These are phyloP conservation scores for Debaryomycetaceae sp. DNA, from an alignment of 1,139 yeast genomes.

Conservation along the genomic window DNA sequence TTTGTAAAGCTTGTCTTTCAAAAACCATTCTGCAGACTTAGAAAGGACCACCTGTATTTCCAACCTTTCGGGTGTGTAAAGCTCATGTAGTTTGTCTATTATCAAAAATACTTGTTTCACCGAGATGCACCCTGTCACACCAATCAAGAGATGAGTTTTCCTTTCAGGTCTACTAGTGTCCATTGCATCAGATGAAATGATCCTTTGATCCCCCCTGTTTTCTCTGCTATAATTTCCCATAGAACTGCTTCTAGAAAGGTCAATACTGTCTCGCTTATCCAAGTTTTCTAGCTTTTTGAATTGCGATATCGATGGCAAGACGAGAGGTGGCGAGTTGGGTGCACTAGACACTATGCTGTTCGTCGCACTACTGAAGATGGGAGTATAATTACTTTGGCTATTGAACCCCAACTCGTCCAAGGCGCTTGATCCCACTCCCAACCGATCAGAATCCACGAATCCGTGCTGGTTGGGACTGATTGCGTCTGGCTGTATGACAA, in stretches of 20 bases:
- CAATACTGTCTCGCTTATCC: background rate
- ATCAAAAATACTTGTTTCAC: conserved; percentile 22
- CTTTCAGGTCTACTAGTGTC: conserved; percentile 5
- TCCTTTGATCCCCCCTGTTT: background rate
- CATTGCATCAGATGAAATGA: background rate
- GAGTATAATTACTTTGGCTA: conserved; percentile 1
- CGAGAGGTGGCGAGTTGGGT: conserved; percentile 5
- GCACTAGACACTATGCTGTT: conserved; percentile 7
- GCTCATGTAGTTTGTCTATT: conserved; percentile 25
- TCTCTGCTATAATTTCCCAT: background rate
- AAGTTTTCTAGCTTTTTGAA: background rate
- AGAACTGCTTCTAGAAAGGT: background rate
- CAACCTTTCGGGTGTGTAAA: conserved; percentile 20
- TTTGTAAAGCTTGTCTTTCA: conserved; percentile 21
- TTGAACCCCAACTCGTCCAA: conserved; percentile 1
- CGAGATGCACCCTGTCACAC: conserved; percentile 27
- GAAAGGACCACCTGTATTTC: conserved; percentile 28
- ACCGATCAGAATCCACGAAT: conserved; percentile 6
- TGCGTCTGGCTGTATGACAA: conserved; percentile 15
- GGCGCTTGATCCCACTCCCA: conserved; percentile 6
- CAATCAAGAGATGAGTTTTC: conserved; percentile 24
- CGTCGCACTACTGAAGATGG: conserved; percentile 5
- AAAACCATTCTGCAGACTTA: conserved; percentile 25
- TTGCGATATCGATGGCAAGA: background rate
- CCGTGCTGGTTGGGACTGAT: conserved; percentile 25